phyloP scores from a whole-genome alignment of 441 rosid species.

The Bruguiera hainesii region DNA sequence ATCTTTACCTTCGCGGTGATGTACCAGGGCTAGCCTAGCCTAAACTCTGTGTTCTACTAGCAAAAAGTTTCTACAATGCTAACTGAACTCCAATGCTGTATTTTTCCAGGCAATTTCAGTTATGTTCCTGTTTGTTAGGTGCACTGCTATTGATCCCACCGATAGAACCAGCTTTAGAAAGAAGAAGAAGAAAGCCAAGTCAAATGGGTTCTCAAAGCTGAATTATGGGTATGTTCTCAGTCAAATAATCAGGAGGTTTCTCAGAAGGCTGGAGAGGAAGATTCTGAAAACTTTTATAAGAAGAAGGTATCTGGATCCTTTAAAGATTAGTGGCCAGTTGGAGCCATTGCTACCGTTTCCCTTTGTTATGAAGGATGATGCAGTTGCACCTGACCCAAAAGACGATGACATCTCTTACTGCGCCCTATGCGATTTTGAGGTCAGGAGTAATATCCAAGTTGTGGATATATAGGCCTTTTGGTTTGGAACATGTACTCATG shows the following conservation, averaged over 20 bases:
- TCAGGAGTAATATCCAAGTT: constrained; percentile 19
- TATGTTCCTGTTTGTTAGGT: constrained; percentile 66
- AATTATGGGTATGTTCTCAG: constrained; percentile 67
- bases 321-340: constrained; percentile 50
- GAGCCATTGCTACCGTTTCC: constrained; percentile 91
- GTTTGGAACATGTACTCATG: not conserved
- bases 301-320: constrained; percentile 81
- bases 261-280: constrained; percentile 80
- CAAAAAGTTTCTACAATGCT: constrained; percentile 8
- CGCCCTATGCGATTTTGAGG: constrained; percentile 86
- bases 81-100: not conserved
- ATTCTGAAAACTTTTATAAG: constrained; percentile 74
- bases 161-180: constrained; percentile 63
- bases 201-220: constrained; percentile 49
- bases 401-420: constrained; percentile 85
- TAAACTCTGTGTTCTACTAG: not conserved
- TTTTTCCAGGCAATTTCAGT: constrained; percentile 68
- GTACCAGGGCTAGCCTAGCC: not conserved
- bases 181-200: constrained; percentile 52
- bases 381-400: constrained; percentile 60
- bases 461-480: not conserved
- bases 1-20: constrained; percentile 69
- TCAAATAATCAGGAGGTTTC: constrained; percentile 68
- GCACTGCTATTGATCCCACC: constrained; percentile 81
- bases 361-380: constrained; percentile 65